phyloP scores from a whole-genome alignment of 371 early-diverging fungal species.

The Smittium culicis region DNA sequence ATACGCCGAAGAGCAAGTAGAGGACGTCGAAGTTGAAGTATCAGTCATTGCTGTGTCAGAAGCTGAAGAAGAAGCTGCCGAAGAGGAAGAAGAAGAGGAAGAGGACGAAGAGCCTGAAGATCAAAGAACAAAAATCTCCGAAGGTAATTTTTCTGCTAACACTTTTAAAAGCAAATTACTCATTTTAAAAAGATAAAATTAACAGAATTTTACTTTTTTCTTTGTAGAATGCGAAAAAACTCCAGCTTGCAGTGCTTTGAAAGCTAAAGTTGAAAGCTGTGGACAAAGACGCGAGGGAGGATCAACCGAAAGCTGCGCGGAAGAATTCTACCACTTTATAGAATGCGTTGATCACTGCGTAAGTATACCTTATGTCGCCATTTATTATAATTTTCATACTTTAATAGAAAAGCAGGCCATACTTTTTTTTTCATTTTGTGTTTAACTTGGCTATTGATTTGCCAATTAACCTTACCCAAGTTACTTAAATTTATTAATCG shows the following conservation, averaged over 20 bases:
- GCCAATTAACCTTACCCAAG: too few species aligned
- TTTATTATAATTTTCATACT: slow-evolving; percentile 19
- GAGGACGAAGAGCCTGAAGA: slow-evolving; percentile 27
- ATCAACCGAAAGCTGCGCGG: slow-evolving; percentile 27
- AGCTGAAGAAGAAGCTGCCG: slow-evolving; percentile 16
- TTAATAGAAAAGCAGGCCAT: too few species aligned
- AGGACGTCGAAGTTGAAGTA: not conserved
- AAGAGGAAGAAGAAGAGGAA: slow-evolving; percentile 20
- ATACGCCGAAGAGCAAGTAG: not conserved
- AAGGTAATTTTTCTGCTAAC: slow-evolving; percentile 11
- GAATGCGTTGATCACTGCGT: slow-evolving; percentile 32
- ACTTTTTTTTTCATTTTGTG: too few species aligned
- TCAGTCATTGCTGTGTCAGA: slow-evolving; percentile 14
- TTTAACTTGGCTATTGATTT: too few species aligned
- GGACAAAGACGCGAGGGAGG: slow-evolving; percentile 27
- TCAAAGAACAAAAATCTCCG: slow-evolving; percentile 17
- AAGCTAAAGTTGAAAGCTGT: slow-evolving; percentile 28
- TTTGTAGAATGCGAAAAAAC: slow-evolving; percentile 21
- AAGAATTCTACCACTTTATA: slow-evolving; percentile 32
- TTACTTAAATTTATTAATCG: too few species aligned
- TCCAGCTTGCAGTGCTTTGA: slow-evolving; percentile 24
- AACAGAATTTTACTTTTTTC: not conserved
- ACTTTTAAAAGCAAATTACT: slow-evolving; percentile 6
- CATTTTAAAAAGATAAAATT: not conserved
- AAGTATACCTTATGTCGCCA: slow-evolving; percentile 16